These are phyloP conservation scores for Fraxinus albicans DNA, from an alignment of 305 asterid genomes.

Conservation along the genomic window DNA sequence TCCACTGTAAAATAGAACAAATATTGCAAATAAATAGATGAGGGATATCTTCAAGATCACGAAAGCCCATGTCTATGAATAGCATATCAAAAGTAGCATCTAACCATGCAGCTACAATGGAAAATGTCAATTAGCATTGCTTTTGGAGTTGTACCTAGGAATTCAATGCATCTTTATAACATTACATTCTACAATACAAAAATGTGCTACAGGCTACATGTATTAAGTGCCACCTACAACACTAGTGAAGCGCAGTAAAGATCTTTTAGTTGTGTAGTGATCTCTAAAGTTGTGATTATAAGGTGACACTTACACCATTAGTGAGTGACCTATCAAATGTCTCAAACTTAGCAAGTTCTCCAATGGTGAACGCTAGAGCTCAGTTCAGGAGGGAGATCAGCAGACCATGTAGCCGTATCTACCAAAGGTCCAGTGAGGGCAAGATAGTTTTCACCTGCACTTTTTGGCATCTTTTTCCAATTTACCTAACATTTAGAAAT, in stretches of 20 bases:
- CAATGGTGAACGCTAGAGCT: conserved; percentile 46
- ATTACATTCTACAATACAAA: background rate
- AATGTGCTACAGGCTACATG: background rate
- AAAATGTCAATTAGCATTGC: background rate
- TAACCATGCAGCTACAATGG: background rate
- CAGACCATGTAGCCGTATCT: conserved; percentile 56
- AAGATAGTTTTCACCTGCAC: conserved; percentile 66
- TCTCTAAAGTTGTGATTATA: background rate
- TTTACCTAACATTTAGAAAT: conserved; percentile 39
- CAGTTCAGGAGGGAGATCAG: conserved; percentile 50
- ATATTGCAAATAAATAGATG: background rate
- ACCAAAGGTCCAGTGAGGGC: conserved; percentile 67
- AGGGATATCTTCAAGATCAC: background rate
- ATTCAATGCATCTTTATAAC: background rate
- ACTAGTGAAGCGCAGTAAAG: background rate
- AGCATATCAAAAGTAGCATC: background rate
- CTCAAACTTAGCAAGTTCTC: conserved; percentile 38
- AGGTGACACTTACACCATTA: background rate
- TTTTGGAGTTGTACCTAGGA: background rate
- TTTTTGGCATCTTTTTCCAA: conserved; percentile 65
- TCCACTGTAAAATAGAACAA: background rate
- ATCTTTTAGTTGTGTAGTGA: background rate
- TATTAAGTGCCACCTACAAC: background rate
- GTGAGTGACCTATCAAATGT: conserved; percentile 13
- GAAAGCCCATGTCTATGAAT: background rate